Conservation (phyloP, 1,139 yeast genomes). For the Arxiozyma slooffiae region DNA sequence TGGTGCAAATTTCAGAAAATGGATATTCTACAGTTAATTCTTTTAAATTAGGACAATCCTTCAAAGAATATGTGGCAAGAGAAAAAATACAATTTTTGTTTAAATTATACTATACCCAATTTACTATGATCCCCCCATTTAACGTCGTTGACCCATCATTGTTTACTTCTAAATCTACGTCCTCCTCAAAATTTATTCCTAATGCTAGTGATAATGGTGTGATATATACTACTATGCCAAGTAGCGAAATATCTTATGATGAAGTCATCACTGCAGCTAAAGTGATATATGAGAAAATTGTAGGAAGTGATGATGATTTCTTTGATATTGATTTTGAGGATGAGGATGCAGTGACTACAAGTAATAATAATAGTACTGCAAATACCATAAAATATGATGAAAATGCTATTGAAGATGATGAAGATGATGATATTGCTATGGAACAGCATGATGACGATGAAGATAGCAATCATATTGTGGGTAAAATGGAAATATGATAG, state of each 20-base stretch:
- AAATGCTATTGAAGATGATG: slow-evolving; percentile 29
- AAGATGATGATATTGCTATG: slow-evolving; percentile 24
- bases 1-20: slow-evolving; percentile 48
- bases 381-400: slow-evolving; percentile 12
- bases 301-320: slow-evolving; percentile 91
- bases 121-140: slow-evolving; percentile 46
- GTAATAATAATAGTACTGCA: neutral
- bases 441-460: slow-evolving; percentile 20
- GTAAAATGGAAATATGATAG: slow-evolving; percentile 53
- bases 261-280: slow-evolving; percentile 81
- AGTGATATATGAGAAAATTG: slow-evolving; percentile 59
- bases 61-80: slow-evolving; percentile 73
- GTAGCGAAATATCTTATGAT: slow-evolving; percentile 80
- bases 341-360: slow-evolving; percentile 45
- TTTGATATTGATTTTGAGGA: slow-evolving; percentile 95
- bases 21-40: slow-evolving; percentile 70
- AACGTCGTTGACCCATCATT: slow-evolving; percentile 36
- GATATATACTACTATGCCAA: slow-evolving; percentile 62
- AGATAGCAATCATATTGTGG: slow-evolving; percentile 52
- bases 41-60: slow-evolving; percentile 74
- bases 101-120: slow-evolving; percentile 74
- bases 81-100: slow-evolving; percentile 68
- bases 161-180: slow-evolving; percentile 17
- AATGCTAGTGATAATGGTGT: slow-evolving; percentile 39
- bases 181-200: slow-evolving; percentile 14